Evolutionary conservation across 805 yeast species (phyloP).

Genomic region (Kuraishia cidri): DNA sequence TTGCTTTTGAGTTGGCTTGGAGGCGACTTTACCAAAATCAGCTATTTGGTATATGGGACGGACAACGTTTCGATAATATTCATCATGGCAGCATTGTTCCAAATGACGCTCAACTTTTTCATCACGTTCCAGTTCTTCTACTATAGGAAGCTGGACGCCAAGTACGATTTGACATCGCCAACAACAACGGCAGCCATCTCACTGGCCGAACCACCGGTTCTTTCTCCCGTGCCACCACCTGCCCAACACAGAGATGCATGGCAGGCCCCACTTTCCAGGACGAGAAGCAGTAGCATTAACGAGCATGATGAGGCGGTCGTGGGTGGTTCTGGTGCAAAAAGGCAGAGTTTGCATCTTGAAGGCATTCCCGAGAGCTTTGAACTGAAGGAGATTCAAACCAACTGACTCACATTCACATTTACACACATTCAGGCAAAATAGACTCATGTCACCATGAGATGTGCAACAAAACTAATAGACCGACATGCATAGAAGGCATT

Average conservation of each 20-base stretch:
- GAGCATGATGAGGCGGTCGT: background rate
- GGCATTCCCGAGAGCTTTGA: background rate
- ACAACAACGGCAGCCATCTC: too few species aligned
- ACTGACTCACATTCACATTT: too few species aligned
- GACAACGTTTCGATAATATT: slow-evolving; percentile 57
- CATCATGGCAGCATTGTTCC: slow-evolving; percentile 66
- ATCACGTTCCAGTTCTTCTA: slow-evolving; percentile 68
- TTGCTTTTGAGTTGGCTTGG: slow-evolving; percentile 78
- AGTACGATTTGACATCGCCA: too few species aligned
- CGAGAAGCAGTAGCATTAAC: background rate
- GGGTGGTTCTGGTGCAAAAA: background rate
- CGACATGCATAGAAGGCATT: too few species aligned
- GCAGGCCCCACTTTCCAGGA: too few species aligned
- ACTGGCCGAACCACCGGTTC: background rate
- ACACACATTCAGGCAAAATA: too few species aligned
- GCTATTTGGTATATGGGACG: slow-evolving; percentile 71
- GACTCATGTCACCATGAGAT: too few species aligned
- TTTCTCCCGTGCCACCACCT: background rate
- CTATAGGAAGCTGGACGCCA: slow-evolving; percentile 32
- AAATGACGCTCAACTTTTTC: slow-evolving; percentile 64
- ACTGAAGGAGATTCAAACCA: too few species aligned
- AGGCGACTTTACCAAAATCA: slow-evolving; percentile 76
- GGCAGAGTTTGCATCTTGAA: background rate
- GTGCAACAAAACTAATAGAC: too few species aligned
- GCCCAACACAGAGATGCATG: background rate